Percentiles rank a stretch among this genome's conserved stretches.
These are phyloP conservation scores for Rasamsonia emersonii DNA, from an alignment of 2,329 filamentous ascomycete species.

Conservation along the genomic window DNA sequence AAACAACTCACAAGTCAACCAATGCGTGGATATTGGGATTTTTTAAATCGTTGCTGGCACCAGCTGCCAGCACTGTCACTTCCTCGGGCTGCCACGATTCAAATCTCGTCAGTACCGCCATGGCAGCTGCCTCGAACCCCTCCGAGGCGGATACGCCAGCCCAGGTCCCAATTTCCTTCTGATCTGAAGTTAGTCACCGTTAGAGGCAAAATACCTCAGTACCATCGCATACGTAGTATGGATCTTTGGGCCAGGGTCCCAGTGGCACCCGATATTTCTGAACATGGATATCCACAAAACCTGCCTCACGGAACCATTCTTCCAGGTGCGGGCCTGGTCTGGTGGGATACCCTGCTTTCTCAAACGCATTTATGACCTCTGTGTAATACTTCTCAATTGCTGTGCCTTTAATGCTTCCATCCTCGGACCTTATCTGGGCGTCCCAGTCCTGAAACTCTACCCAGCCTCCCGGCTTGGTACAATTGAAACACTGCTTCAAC, in stretches of 20 bases:
- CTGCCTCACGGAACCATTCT: slow-evolving; percentile 13
- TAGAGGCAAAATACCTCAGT: neutral
- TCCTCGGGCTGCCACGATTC: slow-evolving; percentile 1
- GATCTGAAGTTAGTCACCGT: neutral
- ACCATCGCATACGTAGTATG: neutral
- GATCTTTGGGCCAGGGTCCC: slow-evolving; percentile 20
- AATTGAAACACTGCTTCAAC: slow-evolving; percentile 39
- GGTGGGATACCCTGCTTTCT: neutral
- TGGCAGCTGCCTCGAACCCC: slow-evolving; percentile 1
- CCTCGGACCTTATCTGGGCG: neutral
- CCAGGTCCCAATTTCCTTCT: neutral
- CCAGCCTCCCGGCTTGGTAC: slow-evolving; percentile 1
- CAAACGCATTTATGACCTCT: neutral
- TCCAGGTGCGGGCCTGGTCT: neutral
- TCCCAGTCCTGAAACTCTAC: slow-evolving; percentile 2
- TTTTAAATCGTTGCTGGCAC: neutral
- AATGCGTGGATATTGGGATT: slow-evolving; percentile 1
- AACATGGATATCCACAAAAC: slow-evolving; percentile 22
- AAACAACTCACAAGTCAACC: slow-evolving; percentile 3
- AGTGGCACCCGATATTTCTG: slow-evolving; percentile 21
- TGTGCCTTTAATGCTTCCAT: neutral
- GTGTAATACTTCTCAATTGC: neutral
- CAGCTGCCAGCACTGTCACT: slow-evolving; percentile 1
- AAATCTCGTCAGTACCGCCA: slow-evolving; percentile 2
- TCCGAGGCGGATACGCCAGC: neutral